Evolutionary conservation across 495 filamentous ascomycete genomes (phyloP), one percentile per base, ranked within the genome.

Genomic region (Astrothelium macrocarpum): DNA sequence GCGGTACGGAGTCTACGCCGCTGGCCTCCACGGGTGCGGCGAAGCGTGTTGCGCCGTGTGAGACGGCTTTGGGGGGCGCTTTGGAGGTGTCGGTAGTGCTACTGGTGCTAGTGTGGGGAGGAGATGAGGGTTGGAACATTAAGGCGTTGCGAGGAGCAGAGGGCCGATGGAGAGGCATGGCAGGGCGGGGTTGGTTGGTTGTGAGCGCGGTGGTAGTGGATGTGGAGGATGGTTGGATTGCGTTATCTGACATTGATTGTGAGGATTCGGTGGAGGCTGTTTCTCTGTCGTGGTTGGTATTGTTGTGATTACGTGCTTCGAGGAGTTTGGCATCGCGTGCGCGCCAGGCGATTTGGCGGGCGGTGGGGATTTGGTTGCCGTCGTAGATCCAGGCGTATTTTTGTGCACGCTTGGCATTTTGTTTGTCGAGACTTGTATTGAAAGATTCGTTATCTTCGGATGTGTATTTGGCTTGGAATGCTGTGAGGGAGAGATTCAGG

Each of bases 361-460:
- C 87, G 4, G 91, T 86, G 0, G 90, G 91, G 29, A 97, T 81
- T 75, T 95, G 95, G 72, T 97, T 97, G 29, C 84, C 86, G 34
- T 80, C 82, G 86, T 90, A 95, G 59, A 96, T 78, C 87, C 92
- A 98, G 0, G 85, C 85, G 71, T 95, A 86, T 66, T 90, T 92
- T 71, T 90, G 86, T 14, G 87, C 84, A 43, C 81, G 82, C 72
- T 91, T 92, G 29, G 83, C 80, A 71, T 97, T 98, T 68, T 96
- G 90, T 72, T 87, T 90, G 76, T 98, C 94, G 14, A 98, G 77
- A 0, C 97, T 79, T 69, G 87, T 87, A 75, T 95, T 93, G 78
- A 98, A 97, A 59, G 86, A 90, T 69, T 96, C 93, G 70, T 97
- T 97, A 73, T 98, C 94, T 75, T 98, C 94, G 67, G 89, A 94